Base-by-base conservation (phyloP, 2,329 filamentous ascomycete genomes). In the Talaromyces sp. region DNA sequence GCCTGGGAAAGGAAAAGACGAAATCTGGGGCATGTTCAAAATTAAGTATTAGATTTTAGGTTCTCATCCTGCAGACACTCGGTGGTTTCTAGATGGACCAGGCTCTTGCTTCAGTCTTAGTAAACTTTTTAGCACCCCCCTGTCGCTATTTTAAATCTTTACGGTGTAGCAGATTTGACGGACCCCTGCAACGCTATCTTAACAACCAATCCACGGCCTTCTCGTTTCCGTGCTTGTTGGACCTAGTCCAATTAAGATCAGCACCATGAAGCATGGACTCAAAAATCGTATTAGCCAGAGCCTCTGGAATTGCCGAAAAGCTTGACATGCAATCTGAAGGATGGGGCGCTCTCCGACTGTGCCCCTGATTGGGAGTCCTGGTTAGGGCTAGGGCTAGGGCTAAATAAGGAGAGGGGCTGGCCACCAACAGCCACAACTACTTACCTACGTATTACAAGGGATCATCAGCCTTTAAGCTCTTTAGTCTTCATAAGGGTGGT, bases 1-100 rank as follows among this genome's bases (percentile, higher is more conserved):
- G 49, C 24, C 5, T 22, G 13, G 10, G 3, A 13, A 47, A 47
- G 45, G 19, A 47, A 22, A 24, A 22, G 11, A 4, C 22, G 13
- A n/a, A 5, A 6, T 14, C 7, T 2, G 24, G 31, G 27, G 49
- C 24, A 31, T 31, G 49, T 10, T 31, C 16, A 52, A 52, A 6
- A 49, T 52, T 52, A 52, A 31, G 45, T 52, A 31, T 11, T 27
- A 7, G 27, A 31, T 31, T 31, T 31, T 31, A 31, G 27, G 27
- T 31, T 31, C 27, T 31, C 27, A 27, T 3, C 27, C 27, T 31
- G 27, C 27, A 7, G 7, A 31, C 27, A 73, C 96, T 92, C 35
- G 90, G 22, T 27, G 16, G 9, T 47, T 3, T 13, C 24, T 13
- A 47, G 6, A 19, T 22, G 22, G 19, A 19, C 43, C 13, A 47